Percentiles rank a stretch among this genome's conserved stretches.
Evolutionary conservation across 176 grass and related monocot species (phyloP).

Genomic region (Zea luxurians): DNA sequence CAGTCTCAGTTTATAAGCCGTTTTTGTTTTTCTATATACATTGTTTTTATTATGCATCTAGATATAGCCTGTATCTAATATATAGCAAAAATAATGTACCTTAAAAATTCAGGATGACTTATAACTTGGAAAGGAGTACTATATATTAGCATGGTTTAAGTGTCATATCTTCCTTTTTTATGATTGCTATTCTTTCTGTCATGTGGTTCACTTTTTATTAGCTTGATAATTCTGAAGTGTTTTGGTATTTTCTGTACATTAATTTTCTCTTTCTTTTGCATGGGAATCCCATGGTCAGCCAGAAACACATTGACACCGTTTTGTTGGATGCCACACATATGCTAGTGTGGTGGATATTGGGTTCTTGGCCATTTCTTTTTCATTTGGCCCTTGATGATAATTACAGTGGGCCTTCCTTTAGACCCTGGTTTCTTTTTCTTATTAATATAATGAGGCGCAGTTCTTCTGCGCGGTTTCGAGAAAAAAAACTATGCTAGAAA

Average conservation of each 20-base stretch:
- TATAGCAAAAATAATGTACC: no score
- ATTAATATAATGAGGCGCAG: no score
- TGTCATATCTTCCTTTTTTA: background rate
- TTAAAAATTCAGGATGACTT: no score
- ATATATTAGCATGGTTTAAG: background rate
- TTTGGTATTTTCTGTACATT: background rate
- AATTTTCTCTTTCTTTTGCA: background rate
- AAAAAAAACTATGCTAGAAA: background rate
- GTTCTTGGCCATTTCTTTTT: no score
- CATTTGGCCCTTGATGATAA: slow-evolving; percentile 25
- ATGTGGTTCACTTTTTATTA: slow-evolving; percentile 11
- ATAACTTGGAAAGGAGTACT: background rate
- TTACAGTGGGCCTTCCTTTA: no score
- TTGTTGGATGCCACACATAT: background rate
- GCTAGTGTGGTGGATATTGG: background rate
- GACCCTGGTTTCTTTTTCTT: no score
- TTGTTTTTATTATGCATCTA: no score
- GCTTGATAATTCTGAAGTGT: slow-evolving; percentile 2
- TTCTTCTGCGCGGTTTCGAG: no score
- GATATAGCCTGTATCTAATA: no score
- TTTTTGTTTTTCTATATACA: no score
- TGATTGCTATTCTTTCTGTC: background rate
- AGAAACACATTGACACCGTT: background rate
- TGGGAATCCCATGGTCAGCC: background rate
- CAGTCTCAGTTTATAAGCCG: no score